These are phyloP conservation scores for Colletotrichum sp. DNA, from an alignment of 2,329 filamentous ascomycete species.

Conservation along the genomic window DNA sequence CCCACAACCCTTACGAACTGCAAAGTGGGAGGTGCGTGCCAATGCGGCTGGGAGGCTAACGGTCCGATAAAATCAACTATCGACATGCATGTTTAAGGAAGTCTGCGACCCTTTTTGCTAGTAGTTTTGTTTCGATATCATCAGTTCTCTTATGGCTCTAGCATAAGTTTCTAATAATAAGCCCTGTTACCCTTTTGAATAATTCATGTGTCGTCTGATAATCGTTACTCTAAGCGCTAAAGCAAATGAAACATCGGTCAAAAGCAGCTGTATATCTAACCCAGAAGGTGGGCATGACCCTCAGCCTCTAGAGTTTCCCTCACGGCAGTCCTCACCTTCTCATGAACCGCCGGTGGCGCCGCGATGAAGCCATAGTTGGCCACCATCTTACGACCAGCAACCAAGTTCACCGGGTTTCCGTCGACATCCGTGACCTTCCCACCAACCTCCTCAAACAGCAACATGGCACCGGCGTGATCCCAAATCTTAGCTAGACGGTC, in stretches of 20 bases:
- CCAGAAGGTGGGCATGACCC: conserved; percentile 35
- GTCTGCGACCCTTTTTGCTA: too few relatives aligned
- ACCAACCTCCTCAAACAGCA: conserved; percentile 62
- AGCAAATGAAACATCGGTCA: background rate
- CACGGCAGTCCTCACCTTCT: conserved; percentile 43
- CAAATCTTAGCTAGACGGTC: conserved; percentile 59
- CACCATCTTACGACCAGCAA: conserved; percentile 51
- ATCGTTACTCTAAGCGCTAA: background rate
- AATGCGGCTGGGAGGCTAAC: background rate
- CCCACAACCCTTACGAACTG: background rate
- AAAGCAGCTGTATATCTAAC: background rate
- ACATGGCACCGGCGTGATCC: conserved; percentile 66
- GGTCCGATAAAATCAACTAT: background rate
- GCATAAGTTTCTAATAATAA: rapidly evolving
- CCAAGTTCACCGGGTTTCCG: conserved; percentile 55
- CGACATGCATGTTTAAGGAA: background rate
- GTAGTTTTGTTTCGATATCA: background rate
- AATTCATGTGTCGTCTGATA: background rate
- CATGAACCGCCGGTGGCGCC: conserved; percentile 51
- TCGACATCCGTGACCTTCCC: conserved; percentile 60
- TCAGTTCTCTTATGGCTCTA: background rate
- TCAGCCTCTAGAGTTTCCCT: conserved; percentile 37
- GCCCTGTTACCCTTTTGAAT: background rate
- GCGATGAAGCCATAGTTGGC: conserved; percentile 63
- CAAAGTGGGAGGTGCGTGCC: rapidly evolving